Conservation (phyloP, 768 basidiomycete species). For the Leccinum rimulosum region DNA sequence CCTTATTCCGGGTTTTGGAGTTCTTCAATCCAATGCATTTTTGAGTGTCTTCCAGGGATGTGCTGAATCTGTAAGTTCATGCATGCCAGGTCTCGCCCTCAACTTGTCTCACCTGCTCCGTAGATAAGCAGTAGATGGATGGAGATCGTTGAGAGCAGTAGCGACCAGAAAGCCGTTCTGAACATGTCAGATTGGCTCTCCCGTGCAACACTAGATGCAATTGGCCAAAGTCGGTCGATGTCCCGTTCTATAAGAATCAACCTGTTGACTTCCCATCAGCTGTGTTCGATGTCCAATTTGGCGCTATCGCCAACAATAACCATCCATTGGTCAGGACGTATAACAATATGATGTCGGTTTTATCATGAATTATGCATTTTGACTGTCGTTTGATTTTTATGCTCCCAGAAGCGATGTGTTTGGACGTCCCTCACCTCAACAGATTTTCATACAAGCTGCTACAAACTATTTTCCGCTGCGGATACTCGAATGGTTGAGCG, state of each 20-base stretch:
- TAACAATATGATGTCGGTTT: constrained; percentile 12
- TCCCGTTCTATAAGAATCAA: neutral
- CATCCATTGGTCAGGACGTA: constrained; percentile 13
- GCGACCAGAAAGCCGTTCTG: neutral
- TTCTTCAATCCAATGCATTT: constrained; percentile 47
- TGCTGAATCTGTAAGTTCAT: constrained; percentile 22
- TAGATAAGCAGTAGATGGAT: neutral
- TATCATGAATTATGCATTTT: constrained; percentile 3
- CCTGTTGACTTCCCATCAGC: neutral
- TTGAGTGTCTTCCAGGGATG: constrained; percentile 46
- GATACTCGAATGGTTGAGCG: constrained; percentile 34
- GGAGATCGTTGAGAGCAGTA: neutral
- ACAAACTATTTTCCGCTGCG: constrained; percentile 12
- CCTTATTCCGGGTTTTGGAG: constrained; percentile 55
- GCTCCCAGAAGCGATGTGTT: constrained; percentile 20
- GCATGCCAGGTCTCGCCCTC: neutral
- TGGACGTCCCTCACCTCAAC: constrained; percentile 11
- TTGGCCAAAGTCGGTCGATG: constrained; percentile 41
- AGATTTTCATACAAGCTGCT: constrained; percentile 15
- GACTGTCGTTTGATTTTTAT: neutral
- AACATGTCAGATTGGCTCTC: neutral
- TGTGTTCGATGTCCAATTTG: constrained; percentile 47
- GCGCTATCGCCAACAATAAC: constrained; percentile 10
- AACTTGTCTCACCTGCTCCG: neutral
- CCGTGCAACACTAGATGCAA: constrained; percentile 25